Percentiles rank a stretch among this genome's conserved stretches.
These are phyloP conservation scores for Boletus tylopilopsis DNA, from an alignment of 768 basidiomycete species.

Conservation along the genomic window DNA sequence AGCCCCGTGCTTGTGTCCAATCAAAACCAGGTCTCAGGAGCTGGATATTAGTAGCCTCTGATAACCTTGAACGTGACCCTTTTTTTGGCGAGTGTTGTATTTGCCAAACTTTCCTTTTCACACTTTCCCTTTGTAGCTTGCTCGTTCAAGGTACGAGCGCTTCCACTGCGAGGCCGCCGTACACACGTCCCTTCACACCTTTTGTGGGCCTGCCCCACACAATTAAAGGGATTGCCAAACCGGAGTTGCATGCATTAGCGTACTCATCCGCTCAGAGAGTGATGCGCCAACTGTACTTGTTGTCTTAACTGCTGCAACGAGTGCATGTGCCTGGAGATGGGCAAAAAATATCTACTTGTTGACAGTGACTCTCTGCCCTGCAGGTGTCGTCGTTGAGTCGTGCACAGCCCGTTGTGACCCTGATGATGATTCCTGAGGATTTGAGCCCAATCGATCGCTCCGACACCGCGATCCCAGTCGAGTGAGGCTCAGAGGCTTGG, in stretches of 20 bases:
- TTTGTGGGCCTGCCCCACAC: neutral
- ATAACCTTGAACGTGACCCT: neutral
- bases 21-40: too few species aligned
- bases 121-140: constrained; percentile 2
- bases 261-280: neutral
- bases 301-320: neutral
- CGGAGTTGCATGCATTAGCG: neutral
- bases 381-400: too few species aligned
- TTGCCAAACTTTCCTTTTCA: constrained; percentile 7
- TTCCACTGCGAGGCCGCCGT: neutral
- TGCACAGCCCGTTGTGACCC: too few species aligned
- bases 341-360: too few species aligned
- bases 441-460: too few species aligned
- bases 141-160: neutral
- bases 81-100: constrained; percentile 12
- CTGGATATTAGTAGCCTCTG: neutral
- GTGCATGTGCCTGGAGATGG: neutral
- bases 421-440: too few species aligned
- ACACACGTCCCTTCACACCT: neutral
- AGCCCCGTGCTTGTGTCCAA: neutral
- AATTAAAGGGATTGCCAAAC: neutral
- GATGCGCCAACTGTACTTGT: too few species aligned
- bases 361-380: too few species aligned
- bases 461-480: too few species aligned
- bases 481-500: too few species aligned